A percentile compares a stretch with the other conserved stretches of the same genome.
Conservation (phyloP, 2,329 filamentous ascomycete species). For the Clonostachys sp. region DNA sequence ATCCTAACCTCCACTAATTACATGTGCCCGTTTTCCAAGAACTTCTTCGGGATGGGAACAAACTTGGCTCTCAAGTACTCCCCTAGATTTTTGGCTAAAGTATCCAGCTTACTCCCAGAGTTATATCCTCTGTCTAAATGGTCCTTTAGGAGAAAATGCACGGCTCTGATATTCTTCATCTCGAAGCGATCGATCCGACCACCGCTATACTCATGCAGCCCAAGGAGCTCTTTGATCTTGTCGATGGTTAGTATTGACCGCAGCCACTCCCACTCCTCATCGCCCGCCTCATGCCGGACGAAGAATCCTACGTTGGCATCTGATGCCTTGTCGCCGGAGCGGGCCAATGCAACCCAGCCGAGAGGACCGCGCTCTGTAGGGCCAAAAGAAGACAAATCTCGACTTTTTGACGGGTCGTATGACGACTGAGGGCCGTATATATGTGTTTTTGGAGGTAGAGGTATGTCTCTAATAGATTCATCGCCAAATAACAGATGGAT, state of each 20-base stretch:
- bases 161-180: constrained; percentile 21
- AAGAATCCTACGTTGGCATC: constrained; percentile 35
- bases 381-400: constrained; percentile 1
- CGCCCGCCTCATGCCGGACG: constrained; percentile 15
- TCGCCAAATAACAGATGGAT: constrained; percentile 10
- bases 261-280: constrained; percentile 33
- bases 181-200: constrained; percentile 32
- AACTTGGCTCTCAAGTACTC: constrained; percentile 32
- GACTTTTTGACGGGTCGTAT: neutral
- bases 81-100: constrained; percentile 31
- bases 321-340: constrained; percentile 28
- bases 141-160: constrained; percentile 7
- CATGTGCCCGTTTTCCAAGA: constrained; percentile 14
- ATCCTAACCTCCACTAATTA: neutral
- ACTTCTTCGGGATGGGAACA: constrained; percentile 31
- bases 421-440: neutral
- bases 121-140: constrained; percentile 9
- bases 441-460: neutral
- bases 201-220: constrained; percentile 15
- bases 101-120: constrained; percentile 19
- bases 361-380: constrained; percentile 3
- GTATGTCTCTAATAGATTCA: constrained; percentile 8
- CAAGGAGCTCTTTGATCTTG: constrained; percentile 22
- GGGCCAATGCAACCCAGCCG: constrained; percentile 6
- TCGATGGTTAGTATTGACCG: constrained; percentile 25